A percentile compares a stretch with the other conserved stretches of the same genome.
Evolutionary conservation across 106 monocot genomes (phyloP).

Genomic region (Acorus gramineus): DNA sequence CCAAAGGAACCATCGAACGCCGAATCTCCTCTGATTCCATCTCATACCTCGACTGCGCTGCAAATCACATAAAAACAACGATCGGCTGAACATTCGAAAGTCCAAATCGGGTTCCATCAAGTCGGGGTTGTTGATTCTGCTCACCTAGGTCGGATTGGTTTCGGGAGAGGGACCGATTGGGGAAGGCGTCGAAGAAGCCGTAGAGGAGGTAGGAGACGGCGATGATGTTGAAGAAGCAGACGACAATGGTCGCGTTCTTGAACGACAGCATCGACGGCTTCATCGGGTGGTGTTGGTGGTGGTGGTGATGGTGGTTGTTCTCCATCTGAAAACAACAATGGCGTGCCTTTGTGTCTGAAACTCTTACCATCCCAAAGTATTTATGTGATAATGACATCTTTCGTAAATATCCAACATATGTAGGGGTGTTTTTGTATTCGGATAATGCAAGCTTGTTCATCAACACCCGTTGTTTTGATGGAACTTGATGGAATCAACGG

Average conservation of each 20-base stretch:
- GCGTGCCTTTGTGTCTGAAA: no score
- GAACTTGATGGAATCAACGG: no score
- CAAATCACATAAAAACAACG: background rate
- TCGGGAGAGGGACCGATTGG: conserved; percentile 6
- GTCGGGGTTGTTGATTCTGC: background rate
- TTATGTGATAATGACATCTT: no score
- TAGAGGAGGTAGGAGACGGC: conserved; percentile 38
- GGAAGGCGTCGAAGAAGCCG: conserved; percentile 28
- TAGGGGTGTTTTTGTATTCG: no score
- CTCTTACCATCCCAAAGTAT: no score
- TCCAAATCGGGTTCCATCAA: background rate
- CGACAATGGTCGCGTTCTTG: conserved; percentile 58
- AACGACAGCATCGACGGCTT: conserved; percentile 32
- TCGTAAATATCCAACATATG: no score
- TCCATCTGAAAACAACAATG: no score
- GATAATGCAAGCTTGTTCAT: no score
- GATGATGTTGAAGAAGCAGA: conserved; percentile 62
- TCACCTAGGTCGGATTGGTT: conserved; percentile 26
- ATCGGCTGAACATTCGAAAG: background rate
- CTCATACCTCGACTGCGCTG: conserved; percentile 39
- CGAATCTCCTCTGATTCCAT: conserved; percentile 73
- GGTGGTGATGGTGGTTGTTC: no score
- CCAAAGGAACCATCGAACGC: conserved; percentile 55
- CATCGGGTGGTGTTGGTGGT: no score
- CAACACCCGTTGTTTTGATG: no score